A percentile compares a stretch with the other conserved stretches of the same genome.
Evolutionary conservation across 2,329 filamentous ascomycete genomes (phyloP).

Genomic region (Myriosclerotinia duriaeana): DNA sequence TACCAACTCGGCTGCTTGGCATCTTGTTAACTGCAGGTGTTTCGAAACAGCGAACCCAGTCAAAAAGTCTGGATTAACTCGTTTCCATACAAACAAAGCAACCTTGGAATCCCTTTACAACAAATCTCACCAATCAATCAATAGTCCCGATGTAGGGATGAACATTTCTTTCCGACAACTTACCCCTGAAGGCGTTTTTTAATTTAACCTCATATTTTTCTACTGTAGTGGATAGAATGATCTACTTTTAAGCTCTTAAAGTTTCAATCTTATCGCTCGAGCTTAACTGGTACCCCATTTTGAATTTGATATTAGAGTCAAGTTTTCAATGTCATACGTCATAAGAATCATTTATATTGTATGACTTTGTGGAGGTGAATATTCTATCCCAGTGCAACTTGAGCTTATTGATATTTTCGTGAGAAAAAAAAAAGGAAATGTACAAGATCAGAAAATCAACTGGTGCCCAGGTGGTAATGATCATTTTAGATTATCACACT

Average conservation of each 20-base stretch:
- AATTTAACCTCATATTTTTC: not conserved
- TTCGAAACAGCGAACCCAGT: constrained; percentile 7
- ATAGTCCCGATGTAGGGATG: not conserved
- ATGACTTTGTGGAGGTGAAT: not conserved
- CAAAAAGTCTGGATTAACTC: not conserved
- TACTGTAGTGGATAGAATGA: constrained; percentile 3
- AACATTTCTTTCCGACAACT: not conserved
- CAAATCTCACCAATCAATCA: constrained; percentile 7
- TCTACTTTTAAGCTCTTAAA: constrained; percentile 1
- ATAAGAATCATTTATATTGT: not conserved
- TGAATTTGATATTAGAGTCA: not conserved
- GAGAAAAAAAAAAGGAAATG: not conserved
- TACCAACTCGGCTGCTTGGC: constrained; percentile 1
- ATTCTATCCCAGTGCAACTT: not conserved
- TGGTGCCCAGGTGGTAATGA: no score
- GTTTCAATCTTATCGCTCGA: constrained; percentile 3
- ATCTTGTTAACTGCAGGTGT: not conserved
- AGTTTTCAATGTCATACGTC: not conserved
- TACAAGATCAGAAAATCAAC: not conserved
- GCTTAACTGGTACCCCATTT: not conserved
- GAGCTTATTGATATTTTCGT: not conserved
- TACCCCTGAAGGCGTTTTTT: constrained; percentile 7
- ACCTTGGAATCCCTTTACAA: not conserved
- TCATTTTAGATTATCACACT: no score
- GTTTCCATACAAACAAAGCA: not conserved